Conservation (phyloP, 768 basidiomycete species). For the Coprinopsis strossmayeri region DNA sequence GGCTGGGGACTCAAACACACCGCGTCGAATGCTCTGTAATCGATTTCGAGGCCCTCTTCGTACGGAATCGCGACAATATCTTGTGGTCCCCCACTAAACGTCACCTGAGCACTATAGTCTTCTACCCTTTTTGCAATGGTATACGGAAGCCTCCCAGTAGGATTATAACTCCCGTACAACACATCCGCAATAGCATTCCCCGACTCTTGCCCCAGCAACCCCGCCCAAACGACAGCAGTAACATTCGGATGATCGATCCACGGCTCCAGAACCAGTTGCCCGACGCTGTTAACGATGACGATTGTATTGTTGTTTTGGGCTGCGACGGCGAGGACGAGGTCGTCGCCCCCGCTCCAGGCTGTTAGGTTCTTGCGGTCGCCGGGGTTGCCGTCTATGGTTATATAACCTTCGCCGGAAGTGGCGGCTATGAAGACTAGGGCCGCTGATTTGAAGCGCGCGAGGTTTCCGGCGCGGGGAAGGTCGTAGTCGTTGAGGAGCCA, state of each 20-base stretch:
- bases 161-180: slow-evolving; percentile 63
- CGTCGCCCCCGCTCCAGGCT: slow-evolving; percentile 68
- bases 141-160: slow-evolving; percentile 64
- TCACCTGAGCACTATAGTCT: slow-evolving; percentile 54
- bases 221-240: slow-evolving; percentile 65
- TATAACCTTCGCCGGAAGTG: slow-evolving; percentile 81
- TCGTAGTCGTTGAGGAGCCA: slow-evolving; percentile 73
- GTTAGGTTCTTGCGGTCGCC: slow-evolving; percentile 73
- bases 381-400: slow-evolving; percentile 72
- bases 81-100: slow-evolving; percentile 27
- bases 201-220: slow-evolving; percentile 59
- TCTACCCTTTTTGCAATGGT: slow-evolving; percentile 57
- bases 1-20: no score
- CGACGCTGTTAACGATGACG: slow-evolving; percentile 60
- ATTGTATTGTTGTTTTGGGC: slow-evolving; percentile 65
- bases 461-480: slow-evolving; percentile 38
- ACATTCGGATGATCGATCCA: slow-evolving; percentile 74
- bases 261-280: slow-evolving; percentile 51
- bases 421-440: slow-evolving; percentile 78
- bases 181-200: slow-evolving; percentile 70
- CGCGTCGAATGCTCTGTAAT: slow-evolving; percentile 68
- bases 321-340: slow-evolving; percentile 63
- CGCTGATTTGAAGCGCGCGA: slow-evolving; percentile 46
- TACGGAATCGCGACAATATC: slow-evolving; percentile 50
- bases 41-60: slow-evolving; percentile 56